These are phyloP conservation scores for Boletus holoroseus DNA, from an alignment of 1,284 basidiomycete species.

Conservation along the genomic window DNA sequence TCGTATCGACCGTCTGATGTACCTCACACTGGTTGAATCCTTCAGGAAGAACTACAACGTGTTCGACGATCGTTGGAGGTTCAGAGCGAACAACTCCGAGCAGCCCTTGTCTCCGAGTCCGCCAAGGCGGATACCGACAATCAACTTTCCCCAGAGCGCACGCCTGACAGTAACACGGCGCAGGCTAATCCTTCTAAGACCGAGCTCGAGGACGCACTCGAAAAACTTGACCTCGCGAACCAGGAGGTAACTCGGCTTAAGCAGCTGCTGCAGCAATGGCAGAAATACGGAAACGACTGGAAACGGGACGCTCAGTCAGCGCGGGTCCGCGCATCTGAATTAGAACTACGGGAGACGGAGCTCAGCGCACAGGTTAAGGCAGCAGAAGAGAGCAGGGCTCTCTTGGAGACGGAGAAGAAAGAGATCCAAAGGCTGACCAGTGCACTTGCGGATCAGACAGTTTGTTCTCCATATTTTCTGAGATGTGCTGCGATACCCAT, in stretches of 20 bases:
- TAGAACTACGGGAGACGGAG: constrained; percentile 13
- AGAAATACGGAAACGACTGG: constrained; percentile 27
- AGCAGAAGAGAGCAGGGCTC: constrained; percentile 11
- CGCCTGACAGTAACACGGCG: constrained; percentile 6
- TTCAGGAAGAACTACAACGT: constrained; percentile 22
- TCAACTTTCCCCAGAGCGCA: constrained; percentile 2
- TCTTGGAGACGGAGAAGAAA: constrained; percentile 15
- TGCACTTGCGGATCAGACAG: constrained; percentile 22
- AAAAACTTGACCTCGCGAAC: constrained; percentile 20
- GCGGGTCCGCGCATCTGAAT: constrained; percentile 15
- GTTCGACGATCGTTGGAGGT: constrained; percentile 15
- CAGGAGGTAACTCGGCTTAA: constrained; percentile 22
- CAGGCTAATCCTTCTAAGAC: constrained; percentile 3
- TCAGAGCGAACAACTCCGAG: constrained; percentile 22
- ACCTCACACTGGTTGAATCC: constrained; percentile 7
- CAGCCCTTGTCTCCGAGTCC: constrained; percentile 17
- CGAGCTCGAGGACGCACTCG: constrained; percentile 2
- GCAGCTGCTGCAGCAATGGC: constrained; percentile 24
- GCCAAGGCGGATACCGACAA: constrained; percentile 4
- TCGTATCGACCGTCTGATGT: background rate
- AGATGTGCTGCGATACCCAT: background rate
- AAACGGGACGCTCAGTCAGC: constrained; percentile 24
- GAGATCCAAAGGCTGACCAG: constrained; percentile 15
- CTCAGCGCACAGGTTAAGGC: constrained; percentile 11
- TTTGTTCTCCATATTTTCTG: constrained; percentile 14